Evolutionary conservation across 768 basidiomycete species (phyloP).

Genomic region (Xanthoconium stramineum): DNA sequence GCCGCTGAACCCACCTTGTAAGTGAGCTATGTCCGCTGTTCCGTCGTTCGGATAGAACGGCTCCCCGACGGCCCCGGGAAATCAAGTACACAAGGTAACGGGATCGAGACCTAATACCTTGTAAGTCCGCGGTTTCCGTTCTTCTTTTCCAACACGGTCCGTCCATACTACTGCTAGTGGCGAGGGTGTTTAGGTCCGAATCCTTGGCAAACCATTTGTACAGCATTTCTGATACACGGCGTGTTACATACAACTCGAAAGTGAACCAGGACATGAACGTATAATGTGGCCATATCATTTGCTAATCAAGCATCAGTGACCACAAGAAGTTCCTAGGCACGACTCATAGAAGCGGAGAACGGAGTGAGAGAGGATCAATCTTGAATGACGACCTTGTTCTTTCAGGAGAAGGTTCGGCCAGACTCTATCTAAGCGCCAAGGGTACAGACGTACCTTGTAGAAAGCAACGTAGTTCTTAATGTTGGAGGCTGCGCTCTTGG

Average conservation of each 20-base stretch:
- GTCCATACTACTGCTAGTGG: neutral
- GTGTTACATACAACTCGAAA: neutral
- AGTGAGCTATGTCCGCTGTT: neutral
- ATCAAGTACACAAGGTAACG: neutral
- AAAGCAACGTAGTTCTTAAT: conserved; percentile 73
- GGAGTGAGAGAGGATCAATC: conserved; percentile 6
- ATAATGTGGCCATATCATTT: neutral
- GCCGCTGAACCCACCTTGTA: neutral
- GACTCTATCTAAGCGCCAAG: neutral
- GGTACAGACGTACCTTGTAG: conserved; percentile 56
- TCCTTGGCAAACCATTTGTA: neutral
- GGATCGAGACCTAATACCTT: neutral
- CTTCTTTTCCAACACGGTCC: neutral
- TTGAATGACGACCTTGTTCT: conserved; percentile 22
- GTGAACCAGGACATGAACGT: neutral
- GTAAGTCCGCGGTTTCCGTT: neutral
- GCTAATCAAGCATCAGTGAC: neutral
- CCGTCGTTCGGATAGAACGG: neutral
- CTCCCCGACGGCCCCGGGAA: neutral
- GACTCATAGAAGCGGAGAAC: neutral
- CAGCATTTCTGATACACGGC: neutral
- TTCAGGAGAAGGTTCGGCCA: neutral
- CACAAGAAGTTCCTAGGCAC: neutral
- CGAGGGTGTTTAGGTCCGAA: neutral
- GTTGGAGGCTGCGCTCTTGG: conserved; percentile 52